phyloP scores from a whole-genome alignment of 176 grass and related monocot species.

The Raddia guianensis region DNA sequence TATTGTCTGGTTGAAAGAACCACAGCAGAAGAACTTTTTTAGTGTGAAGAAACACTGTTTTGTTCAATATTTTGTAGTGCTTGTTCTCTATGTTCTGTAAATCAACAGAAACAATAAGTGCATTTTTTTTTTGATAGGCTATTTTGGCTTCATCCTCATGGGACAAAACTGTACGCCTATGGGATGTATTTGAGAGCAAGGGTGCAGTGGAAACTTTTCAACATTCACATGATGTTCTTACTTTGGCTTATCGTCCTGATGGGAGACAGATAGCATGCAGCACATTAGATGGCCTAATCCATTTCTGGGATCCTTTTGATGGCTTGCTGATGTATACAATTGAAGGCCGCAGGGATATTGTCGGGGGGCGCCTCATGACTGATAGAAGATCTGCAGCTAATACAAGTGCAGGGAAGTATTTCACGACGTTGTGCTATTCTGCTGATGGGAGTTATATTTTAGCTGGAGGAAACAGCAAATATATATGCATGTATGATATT shows the following conservation, averaged over 20 bases:
- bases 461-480: conserved; percentile 90
- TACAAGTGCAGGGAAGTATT: conserved; percentile 84
- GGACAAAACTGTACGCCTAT: conserved; percentile 93
- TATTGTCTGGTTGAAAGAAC: background rate
- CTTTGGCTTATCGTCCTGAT: conserved; percentile 87
- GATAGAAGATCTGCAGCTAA: conserved; percentile 88
- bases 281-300: conserved; percentile 89
- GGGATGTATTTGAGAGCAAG: conserved; percentile 98
- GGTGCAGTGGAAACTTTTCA: conserved; percentile 87
- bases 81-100: conserved; percentile 33
- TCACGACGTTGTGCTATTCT: conserved; percentile 90
- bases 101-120: conserved; percentile 15
- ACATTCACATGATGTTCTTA: conserved; percentile 94
- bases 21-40: background rate
- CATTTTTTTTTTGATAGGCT: conserved; percentile 52
- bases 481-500: conserved; percentile 97
- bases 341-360: conserved; percentile 87
- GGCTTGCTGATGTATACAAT: conserved; percentile 92
- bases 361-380: conserved; percentile 89
- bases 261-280: conserved; percentile 92
- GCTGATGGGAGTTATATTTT: conserved; percentile 94
- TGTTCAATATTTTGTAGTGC: conserved; percentile 16
- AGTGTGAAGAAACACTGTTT: background rate
- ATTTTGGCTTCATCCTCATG: conserved; percentile 93
- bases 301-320: conserved; percentile 93